Base-by-base conservation (phyloP, 768 basidiomycete genomes). In the Rhodotorula paludigena region DNA sequence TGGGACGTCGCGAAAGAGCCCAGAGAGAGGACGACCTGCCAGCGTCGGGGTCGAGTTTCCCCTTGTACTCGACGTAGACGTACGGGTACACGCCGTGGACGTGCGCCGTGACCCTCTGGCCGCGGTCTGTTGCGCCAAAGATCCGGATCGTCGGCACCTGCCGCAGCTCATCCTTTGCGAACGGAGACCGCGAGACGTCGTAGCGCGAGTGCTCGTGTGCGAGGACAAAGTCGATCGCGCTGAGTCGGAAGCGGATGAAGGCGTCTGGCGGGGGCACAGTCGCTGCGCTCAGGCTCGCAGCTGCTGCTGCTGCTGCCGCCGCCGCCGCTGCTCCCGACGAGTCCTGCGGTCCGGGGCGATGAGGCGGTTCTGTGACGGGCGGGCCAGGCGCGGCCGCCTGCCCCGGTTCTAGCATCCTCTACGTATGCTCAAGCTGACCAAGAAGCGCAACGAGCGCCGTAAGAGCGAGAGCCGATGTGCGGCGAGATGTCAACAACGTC, bases 31-130 rank as follows among this genome's bases (percentile, higher is more conserved):
- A 32, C 48, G 65, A 76, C 82, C 74, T 73, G 89, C 90, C 89
- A 71, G 83, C 77, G 35, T 81, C 82, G 0, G 86, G 85, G 52
- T 83, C 82, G 76, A 93, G 77, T 38, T 82, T 82, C 2, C 85
- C 88, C 30, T 77, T 73, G 80, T 94, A 99, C 73, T 91, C 88
- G 53, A 94, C 83, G 77, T 85, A 94, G 78, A 93, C 86, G 78
- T 99, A 99, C 1, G 94, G 93, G 79, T 88, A 94, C 38, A 89
- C 88, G 81, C 92, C 90, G 77, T 96, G 93, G 47, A 98, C 81
- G 80, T 96, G 88, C 21, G 93, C 83, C 76, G 92, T 93, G 28
- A 90, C 84, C 75, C 86, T 88, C 77, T 85, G 81, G 21, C 90
- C 89, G 4, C 79, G 77, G 9, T 89, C 88, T 3, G 91, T 89